Evolutionary conservation across 2,329 filamentous ascomycete species (phyloP), one percentile per base, ranked within the genome.

Genomic region (Nothopassalora personata): DNA sequence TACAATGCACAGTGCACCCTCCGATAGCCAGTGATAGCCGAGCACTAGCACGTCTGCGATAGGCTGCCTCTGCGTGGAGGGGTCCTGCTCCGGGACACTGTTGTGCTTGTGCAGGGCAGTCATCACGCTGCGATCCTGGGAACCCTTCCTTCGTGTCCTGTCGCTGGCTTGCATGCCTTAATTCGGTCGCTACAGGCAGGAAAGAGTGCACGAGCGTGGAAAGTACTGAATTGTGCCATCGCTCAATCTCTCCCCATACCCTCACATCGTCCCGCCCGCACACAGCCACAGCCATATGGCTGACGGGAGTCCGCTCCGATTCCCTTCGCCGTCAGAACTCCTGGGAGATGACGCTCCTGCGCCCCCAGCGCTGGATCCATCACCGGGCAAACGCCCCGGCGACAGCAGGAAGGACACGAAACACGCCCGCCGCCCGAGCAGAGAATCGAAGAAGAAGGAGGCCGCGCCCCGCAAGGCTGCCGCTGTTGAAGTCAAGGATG

Each of bases 311-410:
- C 64, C 59, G 36, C 58, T 85, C 73, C 80, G 78, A 70, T 84
- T 85, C 64, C 82, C 83, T 61, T 83, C 82, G 54, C 82, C 83
- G 56, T 81, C 82, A 61, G 79, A 80, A 72, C 83, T 81, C 70
- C 77, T 80, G 60, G 71, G 72, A 47, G 58, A 60, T 43, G 34
- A 58, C 54, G 58, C 39, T 33, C 60, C 66, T 19, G 58, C 67
- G 50, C 65, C 68, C 43, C 54, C 54, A 23, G 58, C 64, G 69
- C 54, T 48, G 54, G n/a, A 31, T 3, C 54, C 52, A 27, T 59
- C 34, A 11, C 23, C 39, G 39, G 11, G 18, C 15, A 39, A 27
- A 27, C n/a, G 13, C 11, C 53, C 52, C 58, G 61, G 62, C 65
- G 52, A 66, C 60, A 59, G 62, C 53, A 65, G 67, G 54, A 69